Conservation (phyloP, 805 yeast species). For the Yamadazyma phyllophila region DNA sequence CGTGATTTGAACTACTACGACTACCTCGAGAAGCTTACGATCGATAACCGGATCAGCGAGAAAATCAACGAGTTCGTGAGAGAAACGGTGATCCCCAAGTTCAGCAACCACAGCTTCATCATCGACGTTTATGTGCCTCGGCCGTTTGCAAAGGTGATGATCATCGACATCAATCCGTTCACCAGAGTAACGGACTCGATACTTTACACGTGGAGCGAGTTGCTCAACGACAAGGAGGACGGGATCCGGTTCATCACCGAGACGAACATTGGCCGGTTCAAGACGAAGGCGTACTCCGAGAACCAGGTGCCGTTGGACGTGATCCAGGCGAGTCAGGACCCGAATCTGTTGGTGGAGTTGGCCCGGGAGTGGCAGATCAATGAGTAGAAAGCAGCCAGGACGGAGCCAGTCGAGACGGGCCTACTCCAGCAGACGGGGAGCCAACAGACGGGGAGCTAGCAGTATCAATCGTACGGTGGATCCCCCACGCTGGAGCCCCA, state of each 20-base stretch:
- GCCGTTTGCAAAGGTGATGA: conserved; percentile 60
- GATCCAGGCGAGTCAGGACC: conserved; percentile 75
- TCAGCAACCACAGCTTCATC: conserved; percentile 40
- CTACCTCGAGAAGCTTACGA: conserved; percentile 58
- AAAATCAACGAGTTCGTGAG: conserved; percentile 31
- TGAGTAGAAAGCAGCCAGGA: no score
- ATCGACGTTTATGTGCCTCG: conserved; percentile 83
- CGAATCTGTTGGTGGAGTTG: conserved; percentile 62
- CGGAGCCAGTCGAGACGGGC: no score
- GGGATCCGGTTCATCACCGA: conserved; percentile 67
- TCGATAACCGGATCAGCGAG: conserved; percentile 20
- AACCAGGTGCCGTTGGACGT: conserved; percentile 90
- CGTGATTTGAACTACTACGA: conserved; percentile 83
- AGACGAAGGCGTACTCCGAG: conserved; percentile 80
- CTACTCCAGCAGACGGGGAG: no score
- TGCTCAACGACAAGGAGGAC: conserved; percentile 35
- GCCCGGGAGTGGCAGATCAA: conserved; percentile 17
- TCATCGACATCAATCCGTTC: conserved; percentile 88
- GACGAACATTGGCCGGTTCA: conserved; percentile 72
- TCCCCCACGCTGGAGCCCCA: no score
- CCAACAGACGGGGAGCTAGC: no score
- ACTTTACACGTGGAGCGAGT: conserved; percentile 82
- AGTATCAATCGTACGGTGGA: no score
- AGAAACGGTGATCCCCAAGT: conserved; percentile 25
- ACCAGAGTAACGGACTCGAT: conserved; percentile 74